Base-by-base conservation (phyloP, 73 alveolate species). In the Paramecium sexaurelia region DNA sequence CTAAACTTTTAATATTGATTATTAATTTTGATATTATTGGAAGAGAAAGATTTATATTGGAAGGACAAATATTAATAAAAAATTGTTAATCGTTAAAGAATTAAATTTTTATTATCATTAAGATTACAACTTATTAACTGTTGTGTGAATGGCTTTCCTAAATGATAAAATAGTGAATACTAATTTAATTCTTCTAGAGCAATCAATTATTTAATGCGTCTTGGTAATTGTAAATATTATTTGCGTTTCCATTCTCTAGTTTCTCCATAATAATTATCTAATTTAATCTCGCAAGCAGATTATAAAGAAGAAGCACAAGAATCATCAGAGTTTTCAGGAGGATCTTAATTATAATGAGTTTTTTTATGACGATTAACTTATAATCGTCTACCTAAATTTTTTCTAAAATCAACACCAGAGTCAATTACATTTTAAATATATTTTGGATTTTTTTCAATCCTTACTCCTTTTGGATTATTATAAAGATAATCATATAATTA, bases 201-300 rank as follows among this genome's bases (percentile, higher is more conserved):
- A 3, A 51, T 51, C 13, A 66, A 19, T 33, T 66, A 10, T 66
- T 66, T 66, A 13, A 66, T 66, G 1, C 84, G 84, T 66, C 45
- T 66, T 5, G 84, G 45, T 29, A 66, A 33, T 33, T 66, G 11
- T 66, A 33, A 32, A 22, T 20, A 33, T 33, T 27, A 26, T 66
- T 66, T 66, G 6, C 26, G 39, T 66, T 66, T 66, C 84, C 39
- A 66, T 26, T 66, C 51, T 66, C 45, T 29, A 5, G 84, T 66
- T 66, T 66, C 84, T 26, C 45, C 39, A 66, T 66, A 66, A 66
- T 66, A 66, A 24, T 66, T 66, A 66, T 66, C 84, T 6, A 66
- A 66, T 26, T 66, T 66, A 32, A 66, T 66, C 9, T 66, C 84
- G n/a, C 84, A 66, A 15, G 84, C 84, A 19, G 84, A 66, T 66